These are phyloP conservation scores for Ajuga chamaepitys DNA, from an alignment of 257 asterid genomes.

Conservation along the genomic window DNA sequence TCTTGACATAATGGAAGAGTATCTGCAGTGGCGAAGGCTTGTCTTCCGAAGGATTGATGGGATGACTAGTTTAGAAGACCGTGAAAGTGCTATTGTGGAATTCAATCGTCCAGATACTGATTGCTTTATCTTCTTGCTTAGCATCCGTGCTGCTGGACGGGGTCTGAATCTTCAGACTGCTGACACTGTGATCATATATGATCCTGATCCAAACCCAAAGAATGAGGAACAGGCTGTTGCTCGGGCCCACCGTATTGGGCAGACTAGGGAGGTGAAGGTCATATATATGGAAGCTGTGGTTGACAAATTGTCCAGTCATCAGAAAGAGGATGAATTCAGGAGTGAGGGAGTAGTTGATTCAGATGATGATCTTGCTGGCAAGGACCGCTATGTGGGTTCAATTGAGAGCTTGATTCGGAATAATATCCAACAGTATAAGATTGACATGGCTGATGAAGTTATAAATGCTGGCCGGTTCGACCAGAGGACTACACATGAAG, in stretches of 20 bases:
- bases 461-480: constrained; percentile 99
- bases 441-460: constrained; percentile 99
- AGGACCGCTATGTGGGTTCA: constrained; percentile 92
- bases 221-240: constrained; percentile 99
- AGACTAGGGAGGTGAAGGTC: constrained; percentile 97
- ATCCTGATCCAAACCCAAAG: constrained; percentile 99
- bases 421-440: constrained; percentile 95
- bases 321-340: constrained; percentile 89
- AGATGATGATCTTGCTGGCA: constrained; percentile 95
- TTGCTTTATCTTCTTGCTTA: constrained; percentile 94
- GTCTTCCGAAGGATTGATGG: constrained; percentile 94
- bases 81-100: constrained; percentile 96
- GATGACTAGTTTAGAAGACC: constrained; percentile 95
- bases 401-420: constrained; percentile 95
- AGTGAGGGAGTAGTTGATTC: constrained; percentile 74
- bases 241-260: constrained; percentile 98
- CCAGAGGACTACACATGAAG: constrained; percentile 99
- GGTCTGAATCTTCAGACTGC: constrained; percentile 98
- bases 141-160: constrained; percentile 99
- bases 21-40: constrained; percentile 96
- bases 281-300: constrained; percentile 98
- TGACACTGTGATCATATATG: constrained; percentile 95
- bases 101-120: constrained; percentile 83
- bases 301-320: constrained; percentile 79
- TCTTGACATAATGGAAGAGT: constrained; percentile 93